A percentile compares a stretch with the other conserved stretches of the same genome.
phyloP scores from a whole-genome alignment of 2,329 filamentous ascomycete species.

The Penicillium sp. region DNA sequence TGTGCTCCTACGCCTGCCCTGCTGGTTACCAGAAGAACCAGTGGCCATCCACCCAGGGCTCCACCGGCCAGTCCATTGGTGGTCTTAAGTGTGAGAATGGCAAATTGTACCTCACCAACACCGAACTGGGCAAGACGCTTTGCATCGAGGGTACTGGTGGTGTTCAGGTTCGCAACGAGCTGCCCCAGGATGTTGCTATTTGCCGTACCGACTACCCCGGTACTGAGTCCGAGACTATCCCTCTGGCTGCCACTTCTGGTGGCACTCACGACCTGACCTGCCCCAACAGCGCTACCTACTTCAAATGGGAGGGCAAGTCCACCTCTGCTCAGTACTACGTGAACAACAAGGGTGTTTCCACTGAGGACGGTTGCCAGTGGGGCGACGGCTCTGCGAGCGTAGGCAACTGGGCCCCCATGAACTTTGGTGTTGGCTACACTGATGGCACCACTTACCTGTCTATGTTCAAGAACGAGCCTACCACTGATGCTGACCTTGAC shows the following conservation, averaged over 20 bases:
- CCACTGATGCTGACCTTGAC: constrained; percentile 66
- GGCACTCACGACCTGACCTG: constrained; percentile 66
- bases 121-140: constrained; percentile 62
- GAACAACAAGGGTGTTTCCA: constrained; percentile 72
- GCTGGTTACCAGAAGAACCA: constrained; percentile 88
- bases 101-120: constrained; percentile 75
- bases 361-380: constrained; percentile 76
- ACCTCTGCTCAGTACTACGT: constrained; percentile 97
- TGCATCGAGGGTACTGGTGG: constrained; percentile 72
- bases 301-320: constrained; percentile 68
- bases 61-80: constrained; percentile 79
- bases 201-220: constrained; percentile 98
- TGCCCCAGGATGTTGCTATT: constrained; percentile 65
- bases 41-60: constrained; percentile 77
- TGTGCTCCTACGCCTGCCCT: constrained; percentile 95
- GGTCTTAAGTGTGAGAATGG: constrained; percentile 74
- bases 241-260: constrained; percentile 64
- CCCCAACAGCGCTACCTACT: constrained; percentile 71
- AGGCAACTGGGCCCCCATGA: constrained; percentile 86
- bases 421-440: constrained; percentile 76
- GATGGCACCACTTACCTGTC: constrained; percentile 71
- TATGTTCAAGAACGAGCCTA: constrained; percentile 81
- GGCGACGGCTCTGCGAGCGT: constrained; percentile 56
- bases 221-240: constrained; percentile 83
- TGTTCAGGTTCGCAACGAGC: constrained; percentile 73